Evolutionary conservation across 768 basidiomycete genomes (phyloP).

Genomic region (Xerocomellus dryophilus): DNA sequence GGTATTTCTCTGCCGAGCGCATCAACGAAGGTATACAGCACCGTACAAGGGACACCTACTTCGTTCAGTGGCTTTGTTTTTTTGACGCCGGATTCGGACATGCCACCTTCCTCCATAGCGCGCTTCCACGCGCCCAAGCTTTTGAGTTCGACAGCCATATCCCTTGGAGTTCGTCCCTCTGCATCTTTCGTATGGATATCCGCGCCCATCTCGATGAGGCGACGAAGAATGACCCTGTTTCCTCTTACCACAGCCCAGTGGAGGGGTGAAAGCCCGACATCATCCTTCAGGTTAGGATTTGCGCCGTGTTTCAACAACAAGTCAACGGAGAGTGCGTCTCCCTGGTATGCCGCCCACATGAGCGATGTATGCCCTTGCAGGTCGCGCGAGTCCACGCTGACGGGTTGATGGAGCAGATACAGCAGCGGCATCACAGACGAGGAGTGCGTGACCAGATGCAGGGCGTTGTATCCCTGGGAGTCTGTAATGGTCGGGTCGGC

Average conservation of each 20-base stretch:
- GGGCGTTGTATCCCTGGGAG: conserved; percentile 92
- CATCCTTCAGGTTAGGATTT: conserved; percentile 70
- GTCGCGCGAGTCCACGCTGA: conserved; percentile 88
- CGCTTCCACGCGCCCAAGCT: conserved; percentile 86
- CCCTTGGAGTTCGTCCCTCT: conserved; percentile 82
- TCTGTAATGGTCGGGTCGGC: conserved; percentile 92
- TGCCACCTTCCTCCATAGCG: conserved; percentile 83
- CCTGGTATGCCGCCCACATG: conserved; percentile 99
- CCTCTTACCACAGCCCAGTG: conserved; percentile 99
- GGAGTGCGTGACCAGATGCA: conserved; percentile 94
- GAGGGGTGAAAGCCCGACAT: conserved; percentile 79
- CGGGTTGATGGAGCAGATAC: conserved; percentile 88
- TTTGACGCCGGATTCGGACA: conserved; percentile 70
- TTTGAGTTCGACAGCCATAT: conserved; percentile 94
- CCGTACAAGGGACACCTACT: conserved; percentile 37
- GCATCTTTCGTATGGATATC: conserved; percentile 78
- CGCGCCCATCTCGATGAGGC: conserved; percentile 82
- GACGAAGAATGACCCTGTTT: conserved; percentile 82
- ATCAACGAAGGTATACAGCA: conserved; percentile 1
- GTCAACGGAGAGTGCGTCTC: conserved; percentile 93
- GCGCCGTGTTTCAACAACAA: conserved; percentile 86
- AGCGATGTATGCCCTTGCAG: conserved; percentile 89
- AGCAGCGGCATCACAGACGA: conserved; percentile 92
- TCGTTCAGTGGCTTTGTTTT: conserved; percentile 69
- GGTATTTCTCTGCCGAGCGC: conserved; percentile 61